Evolutionary conservation across 2,329 filamentous ascomycete species (phyloP).

Genomic region (Colletotrichum filicis): DNA sequence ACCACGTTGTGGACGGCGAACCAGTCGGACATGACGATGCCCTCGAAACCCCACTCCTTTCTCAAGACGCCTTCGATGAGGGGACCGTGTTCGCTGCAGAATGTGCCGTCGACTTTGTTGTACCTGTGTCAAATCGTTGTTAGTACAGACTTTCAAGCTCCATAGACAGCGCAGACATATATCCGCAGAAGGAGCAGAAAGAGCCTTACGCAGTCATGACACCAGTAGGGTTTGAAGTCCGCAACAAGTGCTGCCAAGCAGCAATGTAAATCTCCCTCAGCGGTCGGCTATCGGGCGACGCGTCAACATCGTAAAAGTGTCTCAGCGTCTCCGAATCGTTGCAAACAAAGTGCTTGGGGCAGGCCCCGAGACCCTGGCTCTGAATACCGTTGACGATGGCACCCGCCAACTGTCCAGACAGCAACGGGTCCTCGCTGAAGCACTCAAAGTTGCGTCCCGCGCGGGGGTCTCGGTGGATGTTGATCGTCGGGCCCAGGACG

Average conservation of each 20-base stretch:
- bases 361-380: constrained; percentile 46
- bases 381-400: constrained; percentile 53
- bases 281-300: constrained; percentile 16
- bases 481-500: constrained; percentile 71
- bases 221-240: constrained; percentile 28
- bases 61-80: constrained; percentile 41
- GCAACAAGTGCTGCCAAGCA: constrained; percentile 36
- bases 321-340: constrained; percentile 45
- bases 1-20: constrained; percentile 45
- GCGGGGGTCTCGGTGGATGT: constrained; percentile 54
- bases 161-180: no score
- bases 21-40: constrained; percentile 49
- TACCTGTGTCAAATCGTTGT: constrained; percentile 35
- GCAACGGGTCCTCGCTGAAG: constrained; percentile 55
- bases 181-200: no score
- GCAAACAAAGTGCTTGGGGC: constrained; percentile 52
- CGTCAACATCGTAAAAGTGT: constrained; percentile 35
- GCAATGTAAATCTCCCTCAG: constrained; percentile 38
- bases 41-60: constrained; percentile 47
- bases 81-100: constrained; percentile 37
- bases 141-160: background rate
- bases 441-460: constrained; percentile 57
- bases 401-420: constrained; percentile 53
- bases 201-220: constrained; percentile 36
- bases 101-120: constrained; percentile 41